These are phyloP conservation scores for Letharia columbiana DNA, from an alignment of 495 filamentous ascomycete species.

Conservation along the genomic window DNA sequence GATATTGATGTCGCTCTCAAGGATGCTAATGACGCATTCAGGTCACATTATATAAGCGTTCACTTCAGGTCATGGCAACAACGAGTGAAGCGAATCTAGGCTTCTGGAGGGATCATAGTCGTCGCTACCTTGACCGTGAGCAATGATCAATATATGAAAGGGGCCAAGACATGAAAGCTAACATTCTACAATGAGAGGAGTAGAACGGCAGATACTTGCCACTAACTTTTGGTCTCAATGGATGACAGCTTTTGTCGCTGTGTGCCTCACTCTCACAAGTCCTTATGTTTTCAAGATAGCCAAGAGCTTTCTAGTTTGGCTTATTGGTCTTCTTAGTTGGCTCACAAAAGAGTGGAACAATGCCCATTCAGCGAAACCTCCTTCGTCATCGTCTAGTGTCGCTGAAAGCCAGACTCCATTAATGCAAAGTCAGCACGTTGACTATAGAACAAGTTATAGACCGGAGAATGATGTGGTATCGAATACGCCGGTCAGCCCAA, in stretches of 20 bases:
- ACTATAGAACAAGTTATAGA: not conserved
- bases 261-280: conserved; percentile 1
- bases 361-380: not conserved
- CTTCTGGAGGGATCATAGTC: conserved; percentile 1
- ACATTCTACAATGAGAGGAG: not conserved
- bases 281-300: conserved; percentile 6
- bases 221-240: conserved; percentile 2
- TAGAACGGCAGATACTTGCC: conserved; percentile 7
- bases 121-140: conserved; percentile 6
- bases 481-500: not conserved
- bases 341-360: not conserved
- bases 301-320: conserved; percentile 11
- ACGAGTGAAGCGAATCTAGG: not conserved
- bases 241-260: conserved; percentile 11
- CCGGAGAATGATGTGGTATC: not conserved
- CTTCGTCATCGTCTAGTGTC: not conserved
- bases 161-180: not conserved
- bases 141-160: not conserved
- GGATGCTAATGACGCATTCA: not conserved
- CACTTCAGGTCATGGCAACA: not conserved
- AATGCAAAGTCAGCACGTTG: not conserved
- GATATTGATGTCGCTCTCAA: not conserved
- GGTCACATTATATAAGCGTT: not conserved
- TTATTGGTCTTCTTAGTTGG: conserved; percentile 4
- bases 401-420: not conserved